These are phyloP conservation scores for Echites panduratus DNA, from an alignment of 257 asterid species.

Conservation along the genomic window DNA sequence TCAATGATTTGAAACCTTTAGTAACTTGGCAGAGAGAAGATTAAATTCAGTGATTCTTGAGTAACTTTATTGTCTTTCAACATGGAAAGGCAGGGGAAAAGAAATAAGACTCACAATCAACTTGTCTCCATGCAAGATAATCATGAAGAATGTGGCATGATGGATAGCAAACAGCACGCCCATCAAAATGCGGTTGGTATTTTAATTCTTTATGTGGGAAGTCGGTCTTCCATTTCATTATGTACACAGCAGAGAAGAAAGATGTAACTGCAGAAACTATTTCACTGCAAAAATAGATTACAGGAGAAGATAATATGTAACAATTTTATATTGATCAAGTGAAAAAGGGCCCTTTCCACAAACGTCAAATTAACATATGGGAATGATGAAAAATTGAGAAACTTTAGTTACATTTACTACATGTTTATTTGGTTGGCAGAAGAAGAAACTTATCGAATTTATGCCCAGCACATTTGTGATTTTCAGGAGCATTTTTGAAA, in stretches of 20 bases:
- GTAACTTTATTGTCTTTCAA: no score
- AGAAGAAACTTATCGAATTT: no score
- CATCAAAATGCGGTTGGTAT: conserved; percentile 68
- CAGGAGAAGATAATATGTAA: no score
- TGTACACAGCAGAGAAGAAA: conserved; percentile 63
- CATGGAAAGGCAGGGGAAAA: background rate
- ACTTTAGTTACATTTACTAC: background rate
- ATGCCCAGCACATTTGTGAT: background rate
- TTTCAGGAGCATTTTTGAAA: no score
- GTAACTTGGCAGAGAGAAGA: conserved; percentile 6
- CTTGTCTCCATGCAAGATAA: conserved; percentile 94
- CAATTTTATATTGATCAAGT: no score
- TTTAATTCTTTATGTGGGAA: conserved; percentile 55
- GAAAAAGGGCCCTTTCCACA: no score
- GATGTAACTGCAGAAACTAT: conserved; percentile 66
- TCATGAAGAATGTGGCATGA: conserved; percentile 58
- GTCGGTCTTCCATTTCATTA: conserved; percentile 62
- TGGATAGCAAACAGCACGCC: conserved; percentile 82
- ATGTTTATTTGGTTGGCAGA: background rate
- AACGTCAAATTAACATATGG: no score
- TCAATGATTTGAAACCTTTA: background rate
- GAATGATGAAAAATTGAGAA: background rate
- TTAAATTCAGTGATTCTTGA: no score
- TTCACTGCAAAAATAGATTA: conserved; percentile 47
- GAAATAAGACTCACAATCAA: conserved; percentile 59